Conservation (phyloP, 2,329 filamentous ascomycete genomes). For the Claviceps purpurea region DNA sequence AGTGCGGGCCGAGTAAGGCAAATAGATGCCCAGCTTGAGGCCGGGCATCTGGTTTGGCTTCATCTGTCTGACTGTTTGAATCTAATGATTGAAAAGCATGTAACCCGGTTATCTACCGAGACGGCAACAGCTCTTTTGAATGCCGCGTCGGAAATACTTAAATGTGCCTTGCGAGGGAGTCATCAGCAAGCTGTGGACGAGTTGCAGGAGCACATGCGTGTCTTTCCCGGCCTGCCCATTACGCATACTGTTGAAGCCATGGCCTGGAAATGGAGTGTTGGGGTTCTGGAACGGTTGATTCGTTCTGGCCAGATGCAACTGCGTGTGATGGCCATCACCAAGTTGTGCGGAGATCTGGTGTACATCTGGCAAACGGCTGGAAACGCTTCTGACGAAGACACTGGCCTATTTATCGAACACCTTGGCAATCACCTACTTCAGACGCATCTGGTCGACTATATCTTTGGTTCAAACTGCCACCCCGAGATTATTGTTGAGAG, state of each 20-base stretch:
- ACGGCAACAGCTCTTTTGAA: constrained; percentile 25
- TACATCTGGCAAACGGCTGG: constrained; percentile 46
- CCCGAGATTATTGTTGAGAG: constrained; percentile 76
- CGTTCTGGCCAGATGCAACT: constrained; percentile 83
- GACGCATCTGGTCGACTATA: constrained; percentile 67
- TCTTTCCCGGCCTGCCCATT: constrained; percentile 23
- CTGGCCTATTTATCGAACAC: constrained; percentile 43
- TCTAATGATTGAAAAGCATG: constrained; percentile 39
- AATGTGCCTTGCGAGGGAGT: constrained; percentile 23
- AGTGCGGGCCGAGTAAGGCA: constrained; percentile 11
- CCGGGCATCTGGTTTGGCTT: constrained; percentile 30
- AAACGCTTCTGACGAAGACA: constrained; percentile 28
- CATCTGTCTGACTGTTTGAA: constrained; percentile 29
- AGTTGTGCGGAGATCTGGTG: constrained; percentile 60
- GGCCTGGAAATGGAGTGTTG: constrained; percentile 55
- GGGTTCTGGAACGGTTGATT: constrained; percentile 56
- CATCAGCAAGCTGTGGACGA: constrained; percentile 21
- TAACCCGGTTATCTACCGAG: constrained; percentile 36
- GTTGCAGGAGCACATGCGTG: constrained; percentile 13
- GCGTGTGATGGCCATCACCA: constrained; percentile 63
- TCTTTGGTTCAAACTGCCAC: constrained; percentile 82
- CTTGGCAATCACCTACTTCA: constrained; percentile 56
- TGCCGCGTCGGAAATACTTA: constrained; percentile 31
- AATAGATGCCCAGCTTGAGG: constrained; percentile 21
- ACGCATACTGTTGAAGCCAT: constrained; percentile 36